Percentiles rank a stretch among this genome's conserved stretches.
Conservation (phyloP, 768 basidiomycete species). For the Boletus speciosus region DNA sequence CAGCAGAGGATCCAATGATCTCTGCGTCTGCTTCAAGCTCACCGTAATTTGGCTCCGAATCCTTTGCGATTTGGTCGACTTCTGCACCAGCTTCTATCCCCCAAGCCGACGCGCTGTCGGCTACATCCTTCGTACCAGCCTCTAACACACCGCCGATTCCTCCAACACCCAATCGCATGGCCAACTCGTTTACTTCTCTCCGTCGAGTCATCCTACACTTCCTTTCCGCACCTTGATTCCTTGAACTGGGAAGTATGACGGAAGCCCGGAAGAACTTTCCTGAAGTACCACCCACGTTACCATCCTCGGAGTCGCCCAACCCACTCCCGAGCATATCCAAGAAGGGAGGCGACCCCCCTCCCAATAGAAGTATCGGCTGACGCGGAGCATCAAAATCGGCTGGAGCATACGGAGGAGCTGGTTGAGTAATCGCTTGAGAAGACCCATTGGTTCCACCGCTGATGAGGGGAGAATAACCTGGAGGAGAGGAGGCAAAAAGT, state of each 20-base stretch:
- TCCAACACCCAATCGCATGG: constrained; percentile 80
- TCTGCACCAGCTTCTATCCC: constrained; percentile 3
- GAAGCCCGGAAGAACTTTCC: constrained; percentile 63
- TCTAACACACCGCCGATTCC: constrained; percentile 68
- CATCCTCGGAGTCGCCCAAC: constrained; percentile 16
- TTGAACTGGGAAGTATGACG: constrained; percentile 59
- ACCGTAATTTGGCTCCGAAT: background rate
- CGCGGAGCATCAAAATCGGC: constrained; percentile 25
- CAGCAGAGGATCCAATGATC: constrained; percentile 13
- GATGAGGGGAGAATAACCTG: constrained; percentile 6
- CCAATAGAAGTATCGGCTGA: constrained; percentile 24
- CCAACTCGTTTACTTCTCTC: constrained; percentile 75
- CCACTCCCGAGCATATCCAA: constrained; percentile 25
- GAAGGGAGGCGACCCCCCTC: constrained; percentile 20
- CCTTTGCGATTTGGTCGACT: constrained; percentile 3
- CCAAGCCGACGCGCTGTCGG: background rate
- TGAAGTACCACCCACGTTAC: constrained; percentile 6
- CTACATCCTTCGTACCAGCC: background rate
- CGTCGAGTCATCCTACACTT: constrained; percentile 57
- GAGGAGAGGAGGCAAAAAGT: constrained; percentile 36
- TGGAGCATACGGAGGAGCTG: constrained; percentile 24
- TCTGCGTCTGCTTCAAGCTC: constrained; percentile 20
- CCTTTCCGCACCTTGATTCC: constrained; percentile 54
- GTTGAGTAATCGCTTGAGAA: constrained; percentile 21
- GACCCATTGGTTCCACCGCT: background rate